Evolutionary conservation across 768 basidiomycete species (phyloP).

Genomic region (Panaeolus papilionaceus): DNA sequence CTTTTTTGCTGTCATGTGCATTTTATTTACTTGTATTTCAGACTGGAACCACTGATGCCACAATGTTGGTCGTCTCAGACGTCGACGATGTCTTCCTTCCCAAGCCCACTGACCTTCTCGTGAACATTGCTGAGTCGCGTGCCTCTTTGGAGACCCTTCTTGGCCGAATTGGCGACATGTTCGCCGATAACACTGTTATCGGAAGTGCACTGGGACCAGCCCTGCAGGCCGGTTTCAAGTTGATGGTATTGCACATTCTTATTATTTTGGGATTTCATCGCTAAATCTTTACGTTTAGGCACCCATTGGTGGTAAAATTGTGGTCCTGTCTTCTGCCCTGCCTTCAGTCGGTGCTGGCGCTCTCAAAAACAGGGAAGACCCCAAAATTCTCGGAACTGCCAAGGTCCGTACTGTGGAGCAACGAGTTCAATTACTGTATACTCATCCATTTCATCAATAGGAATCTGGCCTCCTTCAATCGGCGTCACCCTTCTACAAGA

Average conservation of each 20-base stretch:
- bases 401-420: slow-evolving; percentile 58
- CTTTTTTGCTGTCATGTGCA: background rate
- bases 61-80: slow-evolving; percentile 97
- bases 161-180: slow-evolving; percentile 92
- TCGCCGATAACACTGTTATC: slow-evolving; percentile 92
- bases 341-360: slow-evolving; percentile 91
- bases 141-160: slow-evolving; percentile 83
- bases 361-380: slow-evolving; percentile 95
- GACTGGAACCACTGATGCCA: slow-evolving; percentile 78
- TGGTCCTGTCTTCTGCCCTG: slow-evolving; percentile 84
- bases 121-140: slow-evolving; percentile 89
- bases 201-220: slow-evolving; percentile 96
- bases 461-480: slow-evolving; percentile 93
- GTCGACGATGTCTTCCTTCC: slow-evolving; percentile 98
- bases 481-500: slow-evolving; percentile 97
- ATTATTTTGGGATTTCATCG: background rate
- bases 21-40: slow-evolving; percentile 30
- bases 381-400: slow-evolving; percentile 92
- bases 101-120: slow-evolving; percentile 94
- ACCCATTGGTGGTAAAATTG: slow-evolving; percentile 93
- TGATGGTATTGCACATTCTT: slow-evolving; percentile 65
- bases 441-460: slow-evolving; percentile 39
- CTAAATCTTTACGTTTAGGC: slow-evolving; percentile 50
- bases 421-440: background rate
- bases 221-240: slow-evolving; percentile 93